Evolutionary conservation across 257 asterid genomes (phyloP).

Genomic region (Scutellaria baicalensis): DNA sequence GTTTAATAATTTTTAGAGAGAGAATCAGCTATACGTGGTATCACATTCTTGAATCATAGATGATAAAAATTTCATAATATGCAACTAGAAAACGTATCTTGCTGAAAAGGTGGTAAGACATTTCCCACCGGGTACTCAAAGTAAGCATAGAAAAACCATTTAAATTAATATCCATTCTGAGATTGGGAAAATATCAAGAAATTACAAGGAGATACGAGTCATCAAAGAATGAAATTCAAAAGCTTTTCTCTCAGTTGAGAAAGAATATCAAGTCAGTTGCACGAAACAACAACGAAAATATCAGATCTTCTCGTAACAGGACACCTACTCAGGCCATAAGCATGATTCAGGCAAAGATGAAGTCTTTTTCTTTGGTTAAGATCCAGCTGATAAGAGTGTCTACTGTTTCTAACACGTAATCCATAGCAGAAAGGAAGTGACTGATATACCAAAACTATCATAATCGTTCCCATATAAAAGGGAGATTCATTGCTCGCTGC

Average conservation of each 20-base stretch:
- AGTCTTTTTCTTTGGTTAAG: not conserved
- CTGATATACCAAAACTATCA: not conserved
- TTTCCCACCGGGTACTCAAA: slow-evolving; percentile 10
- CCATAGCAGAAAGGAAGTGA: not conserved
- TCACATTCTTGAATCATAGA: not conserved
- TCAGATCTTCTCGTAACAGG: not conserved
- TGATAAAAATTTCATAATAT: not conserved
- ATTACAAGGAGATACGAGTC: not conserved
- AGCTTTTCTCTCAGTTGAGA: not conserved
- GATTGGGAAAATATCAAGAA: not conserved
- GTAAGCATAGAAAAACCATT: not conserved
- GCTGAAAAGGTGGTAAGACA: not conserved
- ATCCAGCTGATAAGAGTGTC: too few species aligned
- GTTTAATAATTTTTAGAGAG: too few species aligned
- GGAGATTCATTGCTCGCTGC: not conserved
- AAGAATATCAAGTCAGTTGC: too few species aligned
- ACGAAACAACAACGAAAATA: not conserved
- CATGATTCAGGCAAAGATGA: not conserved
- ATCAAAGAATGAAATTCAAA: not conserved
- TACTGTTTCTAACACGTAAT: not conserved
- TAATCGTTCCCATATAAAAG: not conserved
- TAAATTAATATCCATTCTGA: not conserved
- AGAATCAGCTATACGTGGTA: not conserved
- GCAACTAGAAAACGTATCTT: not conserved
- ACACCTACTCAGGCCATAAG: not conserved